phyloP scores from a whole-genome alignment of 2,329 filamentous ascomycete genomes.

The Rugonectria rugulosa region DNA sequence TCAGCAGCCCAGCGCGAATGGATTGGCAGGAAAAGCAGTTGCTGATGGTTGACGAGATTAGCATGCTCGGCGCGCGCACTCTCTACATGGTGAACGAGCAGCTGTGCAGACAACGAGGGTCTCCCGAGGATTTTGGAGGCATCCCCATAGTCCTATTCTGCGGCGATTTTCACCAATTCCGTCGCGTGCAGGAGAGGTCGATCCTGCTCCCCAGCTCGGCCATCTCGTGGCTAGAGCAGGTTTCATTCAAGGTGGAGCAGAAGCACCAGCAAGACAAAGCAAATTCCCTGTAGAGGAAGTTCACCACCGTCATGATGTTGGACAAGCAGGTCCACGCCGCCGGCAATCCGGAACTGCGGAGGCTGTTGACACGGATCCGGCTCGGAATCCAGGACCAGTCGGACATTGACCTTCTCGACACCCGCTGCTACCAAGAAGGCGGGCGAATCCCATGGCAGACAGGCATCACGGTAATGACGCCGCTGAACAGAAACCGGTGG shows the following conservation, averaged over 20 bases:
- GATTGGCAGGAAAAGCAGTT: neutral
- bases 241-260: neutral
- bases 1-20: neutral
- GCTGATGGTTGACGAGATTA: constrained; percentile 1
- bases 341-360: neutral
- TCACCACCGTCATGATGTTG: neutral
- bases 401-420: neutral
- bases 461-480: neutral
- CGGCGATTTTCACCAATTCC: constrained; percentile 1
- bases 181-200: neutral
- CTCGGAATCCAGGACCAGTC: neutral
- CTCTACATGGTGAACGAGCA: neutral
- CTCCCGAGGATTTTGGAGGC: neutral
- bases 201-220: neutral
- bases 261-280: neutral
- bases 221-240: no score
- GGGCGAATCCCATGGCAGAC: neutral
- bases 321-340: neutral
- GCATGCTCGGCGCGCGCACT: neutral
- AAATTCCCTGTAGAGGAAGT: neutral
- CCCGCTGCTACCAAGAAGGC: neutral
- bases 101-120: neutral
- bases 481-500: neutral
- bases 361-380: neutral
- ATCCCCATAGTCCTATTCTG: neutral